Conservation (phyloP, 139 green algal species). For the Ostreobium quekettii region DNA sequence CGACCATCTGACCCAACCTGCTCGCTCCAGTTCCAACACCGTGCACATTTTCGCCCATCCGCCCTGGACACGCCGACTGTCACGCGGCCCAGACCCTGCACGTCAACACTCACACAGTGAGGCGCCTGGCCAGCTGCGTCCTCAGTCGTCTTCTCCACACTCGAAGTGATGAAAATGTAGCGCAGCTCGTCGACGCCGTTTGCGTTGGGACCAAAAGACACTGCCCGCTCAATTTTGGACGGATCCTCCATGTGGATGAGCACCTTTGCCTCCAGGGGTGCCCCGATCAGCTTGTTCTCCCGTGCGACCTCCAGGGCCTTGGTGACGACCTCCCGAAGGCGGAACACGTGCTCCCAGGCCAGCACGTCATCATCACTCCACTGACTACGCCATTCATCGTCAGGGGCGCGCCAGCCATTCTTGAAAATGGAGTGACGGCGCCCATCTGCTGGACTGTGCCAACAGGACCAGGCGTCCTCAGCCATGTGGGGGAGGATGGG, state of each 20-base stretch:
- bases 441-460: conserved; percentile 32
- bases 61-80: conserved; percentile 71
- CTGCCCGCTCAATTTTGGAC: neutral
- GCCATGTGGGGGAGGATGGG: conserved; percentile 90
- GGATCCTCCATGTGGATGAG: conserved; percentile 57
- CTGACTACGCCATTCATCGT: conserved; percentile 36
- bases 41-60: conserved; percentile 75
- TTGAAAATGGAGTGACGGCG: conserved; percentile 61
- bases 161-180: conserved; percentile 70
- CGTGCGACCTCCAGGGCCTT: conserved; percentile 70
- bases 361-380: conserved; percentile 25
- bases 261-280: conserved; percentile 69
- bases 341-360: conserved; percentile 39
- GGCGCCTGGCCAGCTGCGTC: conserved; percentile 8
- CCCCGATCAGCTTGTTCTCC: conserved; percentile 56
- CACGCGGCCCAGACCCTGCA: conserved; percentile 39
- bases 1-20: conserved; percentile 35
- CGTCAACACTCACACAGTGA: no score
- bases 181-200: conserved; percentile 74
- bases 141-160: conserved; percentile 19
- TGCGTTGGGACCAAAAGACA: conserved; percentile 43
- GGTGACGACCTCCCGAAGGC: conserved; percentile 61
- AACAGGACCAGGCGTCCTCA: conserved; percentile 93
- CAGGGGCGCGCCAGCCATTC: conserved; percentile 43
- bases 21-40: conserved; percentile 94